phyloP scores from a whole-genome alignment of 75 land plant species.

The Cunninghamia lanceolata region DNA sequence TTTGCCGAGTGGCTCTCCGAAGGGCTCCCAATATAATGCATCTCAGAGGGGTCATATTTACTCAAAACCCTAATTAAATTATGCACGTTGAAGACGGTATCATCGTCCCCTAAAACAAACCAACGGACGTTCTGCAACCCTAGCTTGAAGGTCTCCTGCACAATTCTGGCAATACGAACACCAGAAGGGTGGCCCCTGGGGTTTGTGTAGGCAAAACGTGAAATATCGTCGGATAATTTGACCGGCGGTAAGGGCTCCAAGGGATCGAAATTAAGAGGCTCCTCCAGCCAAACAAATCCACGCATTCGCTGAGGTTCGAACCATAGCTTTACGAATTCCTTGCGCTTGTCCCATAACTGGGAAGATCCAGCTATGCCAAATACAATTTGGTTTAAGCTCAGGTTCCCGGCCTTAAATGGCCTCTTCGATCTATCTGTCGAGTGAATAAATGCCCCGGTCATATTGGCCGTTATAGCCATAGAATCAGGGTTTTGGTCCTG shows the following conservation, averaged over 20 bases:
- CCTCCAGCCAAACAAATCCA: conserved; percentile 45
- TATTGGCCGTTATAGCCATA: neutral
- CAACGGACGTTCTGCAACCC: conserved; percentile 37
- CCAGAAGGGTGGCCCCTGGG: conserved; percentile 35
- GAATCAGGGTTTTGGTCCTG: neutral
- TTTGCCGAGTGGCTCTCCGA: conserved; percentile 44
- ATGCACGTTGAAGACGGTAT: conserved; percentile 29
- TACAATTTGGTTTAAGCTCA: conserved; percentile 29
- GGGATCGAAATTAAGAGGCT: neutral
- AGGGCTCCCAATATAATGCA: conserved; percentile 33
- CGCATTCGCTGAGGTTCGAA: conserved; percentile 33
- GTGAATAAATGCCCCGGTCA: neutral
- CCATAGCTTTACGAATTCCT: conserved; percentile 40
- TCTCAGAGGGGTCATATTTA: conserved; percentile 36
- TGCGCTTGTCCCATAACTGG: conserved; percentile 28
- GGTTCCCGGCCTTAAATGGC: neutral
- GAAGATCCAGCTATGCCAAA: conserved; percentile 41
- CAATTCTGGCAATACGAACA: conserved; percentile 35
- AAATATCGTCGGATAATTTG: conserved; percentile 28
- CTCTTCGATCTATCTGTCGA: neutral
- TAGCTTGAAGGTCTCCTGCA: conserved; percentile 30
- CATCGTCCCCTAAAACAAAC: conserved; percentile 52
- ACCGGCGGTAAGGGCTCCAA: conserved; percentile 18
- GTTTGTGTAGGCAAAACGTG: conserved; percentile 30
- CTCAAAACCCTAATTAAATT: conserved; percentile 30